Evolutionary conservation across 345 rosid species (phyloP).

Genomic region (Durio zibethinus): DNA sequence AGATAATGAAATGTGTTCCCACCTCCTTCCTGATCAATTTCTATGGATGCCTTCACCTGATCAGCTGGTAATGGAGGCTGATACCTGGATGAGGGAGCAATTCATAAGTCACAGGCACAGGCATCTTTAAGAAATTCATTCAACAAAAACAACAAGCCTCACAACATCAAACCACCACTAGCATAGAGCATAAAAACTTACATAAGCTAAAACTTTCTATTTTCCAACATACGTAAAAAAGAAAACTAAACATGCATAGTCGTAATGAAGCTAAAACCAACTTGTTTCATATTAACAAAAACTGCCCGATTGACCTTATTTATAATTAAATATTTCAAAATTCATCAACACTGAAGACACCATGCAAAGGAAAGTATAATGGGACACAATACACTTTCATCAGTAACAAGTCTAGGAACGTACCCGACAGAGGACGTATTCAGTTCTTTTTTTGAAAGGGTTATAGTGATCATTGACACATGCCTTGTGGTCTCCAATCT

Average conservation of each 20-base stretch:
- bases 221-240: neutral
- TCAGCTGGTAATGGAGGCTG: conserved; percentile 73
- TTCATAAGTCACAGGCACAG: neutral
- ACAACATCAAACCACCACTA: neutral
- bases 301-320: neutral
- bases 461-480: conserved; percentile 91
- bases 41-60: conserved; percentile 47
- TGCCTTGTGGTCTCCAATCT: conserved; percentile 97
- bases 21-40: conserved; percentile 73
- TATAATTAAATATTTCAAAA: neutral
- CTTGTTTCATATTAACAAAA: neutral
- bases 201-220: neutral
- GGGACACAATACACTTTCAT: neutral
- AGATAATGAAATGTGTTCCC: neutral
- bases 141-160: neutral
- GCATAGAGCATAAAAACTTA: neutral
- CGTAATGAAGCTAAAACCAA: neutral
- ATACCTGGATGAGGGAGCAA: conserved; percentile 45
- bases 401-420: conserved; percentile 25
- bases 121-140: neutral
- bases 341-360: neutral
- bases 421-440: conserved; percentile 74
- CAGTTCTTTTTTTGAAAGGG: conserved; percentile 75
- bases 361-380: neutral
- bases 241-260: neutral